Conservation (phyloP, 768 basidiomycete genomes). For the Lactarius sanguifluus region DNA sequence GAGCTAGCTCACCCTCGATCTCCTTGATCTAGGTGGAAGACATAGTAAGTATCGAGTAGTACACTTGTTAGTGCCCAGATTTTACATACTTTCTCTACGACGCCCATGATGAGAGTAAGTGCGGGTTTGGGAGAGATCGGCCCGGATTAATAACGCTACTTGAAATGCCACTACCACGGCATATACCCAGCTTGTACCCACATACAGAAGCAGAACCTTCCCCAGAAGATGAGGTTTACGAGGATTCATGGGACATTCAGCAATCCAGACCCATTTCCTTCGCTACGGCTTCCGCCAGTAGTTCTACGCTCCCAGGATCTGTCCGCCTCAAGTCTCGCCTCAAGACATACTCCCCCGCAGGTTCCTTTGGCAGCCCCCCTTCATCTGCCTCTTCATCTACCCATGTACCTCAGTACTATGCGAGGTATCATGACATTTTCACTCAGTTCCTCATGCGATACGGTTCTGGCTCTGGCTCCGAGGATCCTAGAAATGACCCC, state of each 20-base stretch:
- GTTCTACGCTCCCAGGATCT: constrained; percentile 25
- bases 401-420: constrained; percentile 35
- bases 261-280: constrained; percentile 32
- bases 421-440: constrained; percentile 63
- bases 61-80: not conserved
- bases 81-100: constrained; percentile 79
- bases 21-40: constrained; percentile 71
- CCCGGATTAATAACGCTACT: constrained; percentile 24
- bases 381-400: constrained; percentile 35
- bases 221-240: constrained; percentile 50
- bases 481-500: constrained; percentile 76
- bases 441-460: constrained; percentile 79
- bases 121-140: not conserved
- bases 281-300: constrained; percentile 25
- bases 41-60: not conserved
- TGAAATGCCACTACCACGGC: constrained; percentile 45
- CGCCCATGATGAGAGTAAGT: constrained; percentile 64
- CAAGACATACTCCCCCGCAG: constrained; percentile 27
- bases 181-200: constrained; percentile 67
- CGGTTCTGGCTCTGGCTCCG: constrained; percentile 57
- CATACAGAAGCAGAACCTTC: constrained; percentile 58
- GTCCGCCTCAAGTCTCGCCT: constrained; percentile 31
- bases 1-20: constrained; percentile 74
- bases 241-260: constrained; percentile 44
- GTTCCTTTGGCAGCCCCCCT: constrained; percentile 34